Base-by-base conservation (phyloP, 495 filamentous ascomycete species). In the Platismatia glauca region DNA sequence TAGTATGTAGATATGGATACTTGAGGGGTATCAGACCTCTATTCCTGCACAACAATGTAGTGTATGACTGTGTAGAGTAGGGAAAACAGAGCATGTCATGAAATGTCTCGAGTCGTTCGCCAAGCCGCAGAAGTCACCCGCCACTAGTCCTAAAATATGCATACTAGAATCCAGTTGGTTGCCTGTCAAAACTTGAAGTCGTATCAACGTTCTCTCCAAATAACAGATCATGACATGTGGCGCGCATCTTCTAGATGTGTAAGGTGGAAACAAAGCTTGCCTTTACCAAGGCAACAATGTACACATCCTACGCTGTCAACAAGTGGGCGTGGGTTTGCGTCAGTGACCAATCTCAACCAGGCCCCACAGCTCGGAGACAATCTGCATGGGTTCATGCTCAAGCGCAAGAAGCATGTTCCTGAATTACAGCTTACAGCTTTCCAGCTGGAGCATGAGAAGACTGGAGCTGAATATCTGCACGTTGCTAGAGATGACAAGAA, bases 391-490 rank as follows among this genome's bases (percentile, higher is more conserved):
- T 98, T 98, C 74, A 97, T 91, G 1, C 78, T 97, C 46, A 78
- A 89, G 64, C 85, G 93, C 48, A 81, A 85, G 61, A 95, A 97
- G 75, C 86, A 93, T 75, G 89, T 97, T 1, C 91, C 95, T 3
- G 95, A 97, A 74, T 80, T 97, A 37, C 91, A 97, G 71, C 75
- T 98, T 60, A 93, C 92, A 4, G 95, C 95, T 5, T 74, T 97
- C 43, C 88, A 94, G 63, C 78, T 97, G 66, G 85, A 85, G 63
- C 94, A 98, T 71, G 88, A 96, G 74, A 90, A 89, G 76, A 98
- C 94, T 8, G 89, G 91, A 61, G 93, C 94, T 24, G 90, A 98
- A 62, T 95, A 97, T 70, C 84, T 98, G 35, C 94, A 98, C 78
- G 84, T 98, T 65, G 94, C 89, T 0, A 81, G 91, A 60, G 90